Percentiles rank a stretch among this genome's conserved stretches.
Evolutionary conservation across 129 eudicot genomes (phyloP).

Genomic region (Solidago caesia): DNA sequence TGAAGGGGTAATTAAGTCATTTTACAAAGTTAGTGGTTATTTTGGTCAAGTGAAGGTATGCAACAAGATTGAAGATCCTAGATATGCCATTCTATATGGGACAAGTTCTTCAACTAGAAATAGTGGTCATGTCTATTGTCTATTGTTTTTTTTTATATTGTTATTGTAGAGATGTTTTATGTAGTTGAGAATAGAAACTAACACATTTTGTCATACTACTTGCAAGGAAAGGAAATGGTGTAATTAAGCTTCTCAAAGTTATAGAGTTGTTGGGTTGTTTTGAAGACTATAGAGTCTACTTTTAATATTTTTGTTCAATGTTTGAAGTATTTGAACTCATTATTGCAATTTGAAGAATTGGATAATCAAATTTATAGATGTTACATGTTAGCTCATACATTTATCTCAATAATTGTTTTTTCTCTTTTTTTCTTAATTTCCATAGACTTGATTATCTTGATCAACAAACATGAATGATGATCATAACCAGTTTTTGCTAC

Average conservation of each 20-base stretch:
- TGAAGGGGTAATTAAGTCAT: conserved; percentile 35
- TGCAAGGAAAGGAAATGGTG: neutral
- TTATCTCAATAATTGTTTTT: too few species aligned
- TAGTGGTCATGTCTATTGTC: neutral
- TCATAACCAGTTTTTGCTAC: too few species aligned
- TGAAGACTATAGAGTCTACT: neutral
- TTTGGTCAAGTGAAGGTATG: conserved; percentile 51
- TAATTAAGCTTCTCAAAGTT: neutral
- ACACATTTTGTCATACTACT: neutral
- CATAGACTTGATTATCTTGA: too few species aligned
- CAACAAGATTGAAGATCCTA: conserved; percentile 34
- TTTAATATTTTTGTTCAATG: neutral
- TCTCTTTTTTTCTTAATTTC: too few species aligned
- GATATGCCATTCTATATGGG: conserved; percentile 39
- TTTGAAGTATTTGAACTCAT: neutral
- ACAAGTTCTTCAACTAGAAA: conserved; percentile 22
- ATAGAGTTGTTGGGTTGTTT: conserved; percentile 3
- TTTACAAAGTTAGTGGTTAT: conserved; percentile 27
- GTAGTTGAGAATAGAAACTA: neutral
- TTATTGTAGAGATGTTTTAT: neutral
- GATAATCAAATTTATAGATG: too few species aligned
- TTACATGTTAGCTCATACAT: too few species aligned
- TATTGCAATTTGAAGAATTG: neutral
- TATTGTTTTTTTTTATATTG: neutral
- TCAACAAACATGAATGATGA: too few species aligned